phyloP scores from a whole-genome alignment of 768 basidiomycete genomes.

The Suillus clintonianus region DNA sequence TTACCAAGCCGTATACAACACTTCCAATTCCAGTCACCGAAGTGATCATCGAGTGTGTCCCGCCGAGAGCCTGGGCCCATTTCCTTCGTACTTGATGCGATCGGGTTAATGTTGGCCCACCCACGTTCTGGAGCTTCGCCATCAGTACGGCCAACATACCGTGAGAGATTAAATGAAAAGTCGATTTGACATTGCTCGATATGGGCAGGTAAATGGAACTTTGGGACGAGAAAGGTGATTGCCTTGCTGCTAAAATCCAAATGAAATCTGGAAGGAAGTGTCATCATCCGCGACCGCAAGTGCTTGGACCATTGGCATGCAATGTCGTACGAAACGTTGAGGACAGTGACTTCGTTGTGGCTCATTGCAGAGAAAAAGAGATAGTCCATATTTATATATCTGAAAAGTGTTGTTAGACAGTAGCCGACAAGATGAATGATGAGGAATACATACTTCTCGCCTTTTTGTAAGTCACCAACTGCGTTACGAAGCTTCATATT shows the following conservation, averaged over 20 bases:
- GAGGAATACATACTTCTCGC: conserved; percentile 14
- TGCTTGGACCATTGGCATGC: conserved; percentile 25
- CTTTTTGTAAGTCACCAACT: conserved; percentile 23
- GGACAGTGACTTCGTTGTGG: too few relatives aligned
- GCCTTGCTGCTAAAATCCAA: not conserved
- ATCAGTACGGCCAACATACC: conserved; percentile 29
- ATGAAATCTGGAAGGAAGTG: not conserved
- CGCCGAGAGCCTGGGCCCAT: conserved; percentile 34
- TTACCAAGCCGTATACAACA: too few relatives aligned
- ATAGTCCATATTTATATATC: conserved; percentile 1
- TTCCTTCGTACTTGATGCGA: conserved; percentile 31
- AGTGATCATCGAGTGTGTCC: conserved; percentile 36
- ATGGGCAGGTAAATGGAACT: conserved; percentile 39
- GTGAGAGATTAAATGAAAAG: conserved; percentile 29
- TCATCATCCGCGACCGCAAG: conserved; percentile 2
- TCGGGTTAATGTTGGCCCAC: conserved; percentile 35
- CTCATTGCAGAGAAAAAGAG: too few relatives aligned
- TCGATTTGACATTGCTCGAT: conserved; percentile 21
- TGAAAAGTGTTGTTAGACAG: not conserved
- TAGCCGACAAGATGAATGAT: not conserved
- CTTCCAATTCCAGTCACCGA: conserved; percentile 35
- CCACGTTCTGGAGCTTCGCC: conserved; percentile 37
- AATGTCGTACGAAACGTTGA: conserved; percentile 20
- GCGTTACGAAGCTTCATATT: conserved; percentile 29
- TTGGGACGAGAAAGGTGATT: conserved; percentile 27